Base-by-base conservation (phyloP, 2,329 filamentous ascomycete species). In the Ascochyta fabae region DNA sequence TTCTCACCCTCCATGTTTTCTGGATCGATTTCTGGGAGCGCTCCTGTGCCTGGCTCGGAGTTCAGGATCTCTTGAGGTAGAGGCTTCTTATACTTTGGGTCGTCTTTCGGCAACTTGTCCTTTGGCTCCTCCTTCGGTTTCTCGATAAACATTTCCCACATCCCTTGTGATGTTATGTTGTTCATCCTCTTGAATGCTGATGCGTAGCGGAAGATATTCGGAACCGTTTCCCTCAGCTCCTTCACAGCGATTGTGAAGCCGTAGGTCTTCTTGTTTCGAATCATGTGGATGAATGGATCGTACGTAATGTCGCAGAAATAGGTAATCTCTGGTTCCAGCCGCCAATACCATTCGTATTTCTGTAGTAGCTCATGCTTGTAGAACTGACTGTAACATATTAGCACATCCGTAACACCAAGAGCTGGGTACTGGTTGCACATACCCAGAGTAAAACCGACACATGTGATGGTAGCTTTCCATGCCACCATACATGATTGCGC, bases 291-390 rank as follows among this genome's bases (percentile, higher is more conserved):
- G 81, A 99, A 99, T 1, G 95, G 95, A 75, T 99, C 95, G 73
- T 99, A 99, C 63, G 95, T 99, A 66, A 99, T 98, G 75, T 99
- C 95, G 78, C 95, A 99, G 81, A 99, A 99, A 81, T 98, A 99
- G 80, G 94, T 97, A 85, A 99, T 98, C 79, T 99, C 95, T 63
- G 95, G 95, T 83, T 99, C 95, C 68, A 99, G 82, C 61, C 95
- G 92, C 95, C 95, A 99, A 82, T 99, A 99, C 95, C 95, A 99
- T 74, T 98, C 92, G 79, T 98, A 99, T 78, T 98, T 98, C 73
- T 90, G 86, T 41, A 99, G 85, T 31, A 98, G 85, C 62, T 93
- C 90, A 74, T 99, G 95, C 77, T 97, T 96, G 83, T 95, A 99
- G 80, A 99, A 99, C 79, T 96, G 95, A 39, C 92, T 88, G 53